phyloP scores from a whole-genome alignment of 345 rosid genomes.

The Euphorbia lathyris region DNA sequence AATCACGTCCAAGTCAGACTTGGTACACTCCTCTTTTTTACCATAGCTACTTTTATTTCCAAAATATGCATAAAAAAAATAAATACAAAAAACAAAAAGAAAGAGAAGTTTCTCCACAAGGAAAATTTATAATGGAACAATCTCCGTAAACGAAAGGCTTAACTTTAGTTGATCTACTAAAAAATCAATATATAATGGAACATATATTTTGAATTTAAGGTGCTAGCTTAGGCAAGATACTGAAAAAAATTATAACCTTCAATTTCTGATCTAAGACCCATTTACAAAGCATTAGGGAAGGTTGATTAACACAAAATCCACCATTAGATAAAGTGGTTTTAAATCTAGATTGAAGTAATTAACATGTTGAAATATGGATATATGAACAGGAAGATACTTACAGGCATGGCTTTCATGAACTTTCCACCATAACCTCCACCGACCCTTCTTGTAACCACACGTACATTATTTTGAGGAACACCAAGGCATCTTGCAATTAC shows the following conservation, averaged over 20 bases:
- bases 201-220: too few species aligned
- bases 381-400: slow-evolving; percentile 34
- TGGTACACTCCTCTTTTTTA: too few species aligned
- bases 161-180: too few species aligned
- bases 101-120: too few species aligned
- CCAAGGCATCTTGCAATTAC: slow-evolving; percentile 73
- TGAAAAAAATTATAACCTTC: neutral
- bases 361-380: neutral
- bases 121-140: too few species aligned
- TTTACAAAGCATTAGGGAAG: neutral
- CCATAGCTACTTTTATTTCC: too few species aligned
- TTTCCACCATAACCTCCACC: slow-evolving; percentile 98
- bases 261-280: neutral
- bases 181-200: too few species aligned
- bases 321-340: neutral
- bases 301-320: neutral
- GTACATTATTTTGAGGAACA: slow-evolving; percentile 66
- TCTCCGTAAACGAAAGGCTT: too few species aligned
- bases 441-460: slow-evolving; percentile 80
- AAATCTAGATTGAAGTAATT: neutral
- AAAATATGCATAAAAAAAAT: too few species aligned
- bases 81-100: too few species aligned
- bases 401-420: slow-evolving; percentile 65
- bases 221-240: too few species aligned
- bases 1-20: too few species aligned